Evolutionary conservation across 1,284 basidiomycete genomes (phyloP), one percentile per base, ranked within the genome.

Genomic region (Ganoderma leucocontextum): DNA sequence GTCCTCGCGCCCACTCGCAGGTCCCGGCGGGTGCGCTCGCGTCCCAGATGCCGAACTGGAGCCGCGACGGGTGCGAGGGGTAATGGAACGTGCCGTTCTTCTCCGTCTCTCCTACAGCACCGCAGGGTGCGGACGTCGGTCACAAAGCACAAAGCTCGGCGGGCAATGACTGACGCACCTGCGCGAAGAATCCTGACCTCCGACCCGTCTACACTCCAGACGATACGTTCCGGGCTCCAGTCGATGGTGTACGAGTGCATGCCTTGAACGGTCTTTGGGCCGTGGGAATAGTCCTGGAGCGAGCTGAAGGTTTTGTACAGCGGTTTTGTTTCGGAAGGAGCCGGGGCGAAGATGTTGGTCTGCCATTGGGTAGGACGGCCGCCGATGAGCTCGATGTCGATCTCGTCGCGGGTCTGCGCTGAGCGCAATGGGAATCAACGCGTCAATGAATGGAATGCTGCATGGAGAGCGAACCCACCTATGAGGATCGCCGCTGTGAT

Each of bases 11-110:
- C 85, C 85, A 86, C 66, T 80, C 78, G 4, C 83, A 79, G 1
- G 85, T 86, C 0, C 84, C 84, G 13, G 74, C 74, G 4, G 83
- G 80, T 41, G 77, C 77, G 67, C 84, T 85, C 4, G 83, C 84
- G 67, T 86, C 85, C 84, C 85, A 86, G 57, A 86, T 85, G 1
- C 85, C 84, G 19, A 85, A 73, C 68, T 83, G 82, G 7, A 84
- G 69, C 12, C 82, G 80, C 15, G 78, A 65, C 5, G 79, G 71
- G 64, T 82, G 78, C 0, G 77, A 74, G 22, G 83, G 83, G 68
- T 53, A 49, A 25, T 49, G 47, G 47, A 25, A 49, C 9, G 47
- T 25, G 29, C 82, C 82, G 58, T 84, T 76, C 60, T 81, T 80
- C 7, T 68, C 67, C n/a, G 83, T 81, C 29, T 81, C 75, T 55